Percentiles rank a stretch among this genome's conserved stretches.
These are phyloP conservation scores for Gnetum montanum DNA, from an alignment of 75 land plant genomes.

Conservation along the genomic window DNA sequence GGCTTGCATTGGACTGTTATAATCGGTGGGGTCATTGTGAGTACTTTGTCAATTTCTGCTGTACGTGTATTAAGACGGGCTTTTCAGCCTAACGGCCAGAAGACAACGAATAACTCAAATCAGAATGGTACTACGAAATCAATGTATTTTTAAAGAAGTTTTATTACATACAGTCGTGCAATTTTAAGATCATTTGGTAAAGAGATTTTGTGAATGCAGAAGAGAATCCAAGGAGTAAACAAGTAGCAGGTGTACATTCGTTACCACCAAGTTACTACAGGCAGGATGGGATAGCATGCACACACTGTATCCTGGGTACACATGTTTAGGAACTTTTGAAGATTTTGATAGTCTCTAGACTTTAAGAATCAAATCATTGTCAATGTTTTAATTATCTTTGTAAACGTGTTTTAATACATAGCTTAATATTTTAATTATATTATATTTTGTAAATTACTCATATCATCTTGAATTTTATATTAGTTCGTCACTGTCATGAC, in stretches of 20 bases:
- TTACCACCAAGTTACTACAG: constrained; percentile 23
- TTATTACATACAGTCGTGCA: not conserved
- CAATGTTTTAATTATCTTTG: no score
- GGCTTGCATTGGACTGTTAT: constrained; percentile 68
- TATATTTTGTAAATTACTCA: no score
- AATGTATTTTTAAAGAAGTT: not conserved
- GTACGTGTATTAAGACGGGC: constrained; percentile 53
- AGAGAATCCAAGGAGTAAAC: constrained; percentile 12
- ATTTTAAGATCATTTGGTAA: not conserved
- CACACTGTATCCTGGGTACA: constrained; percentile 34
- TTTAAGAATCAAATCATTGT: no score
- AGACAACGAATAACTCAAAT: constrained; percentile 11
- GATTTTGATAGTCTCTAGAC: no score
- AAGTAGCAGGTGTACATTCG: constrained; percentile 11
- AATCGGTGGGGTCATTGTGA: constrained; percentile 70
- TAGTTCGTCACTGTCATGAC: no score
- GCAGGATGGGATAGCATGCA: constrained; percentile 21
- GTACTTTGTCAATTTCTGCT: constrained; percentile 47
- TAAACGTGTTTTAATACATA: no score
- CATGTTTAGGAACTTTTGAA: no score
- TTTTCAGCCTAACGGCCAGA: constrained; percentile 18
- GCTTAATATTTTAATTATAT: no score
- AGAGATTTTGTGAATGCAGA: constrained; percentile 14
- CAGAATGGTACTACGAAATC: constrained; percentile 6
- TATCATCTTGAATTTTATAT: no score